Evolutionary conservation across 1,139 yeast genomes (phyloP).

Genomic region (Candida mesenterica): DNA sequence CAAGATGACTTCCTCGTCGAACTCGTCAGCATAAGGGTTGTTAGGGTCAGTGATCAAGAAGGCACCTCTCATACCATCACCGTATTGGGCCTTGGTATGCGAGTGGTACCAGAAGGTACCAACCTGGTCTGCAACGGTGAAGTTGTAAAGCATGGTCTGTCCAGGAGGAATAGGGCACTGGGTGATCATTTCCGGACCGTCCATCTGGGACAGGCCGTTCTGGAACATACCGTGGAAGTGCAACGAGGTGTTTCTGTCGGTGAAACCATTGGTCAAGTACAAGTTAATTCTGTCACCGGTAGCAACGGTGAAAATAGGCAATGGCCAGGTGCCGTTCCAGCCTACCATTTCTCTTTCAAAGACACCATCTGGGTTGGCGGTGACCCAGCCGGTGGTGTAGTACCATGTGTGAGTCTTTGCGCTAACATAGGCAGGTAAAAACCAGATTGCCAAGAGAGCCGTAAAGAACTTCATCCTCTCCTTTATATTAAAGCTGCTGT

Average conservation of each 20-base stretch:
- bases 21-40: constrained; percentile 43
- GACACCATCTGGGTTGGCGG: constrained; percentile 74
- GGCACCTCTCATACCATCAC: constrained; percentile 87
- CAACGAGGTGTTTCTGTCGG: constrained; percentile 64
- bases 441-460: constrained; percentile 13
- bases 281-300: constrained; percentile 76
- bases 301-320: constrained; percentile 70
- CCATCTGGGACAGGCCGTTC: constrained; percentile 69
- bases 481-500: constrained; percentile 5
- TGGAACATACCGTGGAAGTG: constrained; percentile 95
- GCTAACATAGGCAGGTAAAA: constrained; percentile 17
- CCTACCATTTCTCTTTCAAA: constrained; percentile 67
- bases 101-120: constrained; percentile 98
- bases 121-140: constrained; percentile 74
- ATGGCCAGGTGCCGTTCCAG: constrained; percentile 81
- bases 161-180: constrained; percentile 89
- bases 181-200: constrained; percentile 83
- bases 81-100: constrained; percentile 80
- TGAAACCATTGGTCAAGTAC: constrained; percentile 67
- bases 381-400: constrained; percentile 73
- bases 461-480: constrained; percentile 18
- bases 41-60: constrained; percentile 66
- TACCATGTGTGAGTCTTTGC: constrained; percentile 65
- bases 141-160: constrained; percentile 66
- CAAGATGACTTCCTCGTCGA: constrained; percentile 73